These are phyloP conservation scores for Leccinum longicurvipes DNA, from an alignment of 768 basidiomycete species.

Conservation along the genomic window DNA sequence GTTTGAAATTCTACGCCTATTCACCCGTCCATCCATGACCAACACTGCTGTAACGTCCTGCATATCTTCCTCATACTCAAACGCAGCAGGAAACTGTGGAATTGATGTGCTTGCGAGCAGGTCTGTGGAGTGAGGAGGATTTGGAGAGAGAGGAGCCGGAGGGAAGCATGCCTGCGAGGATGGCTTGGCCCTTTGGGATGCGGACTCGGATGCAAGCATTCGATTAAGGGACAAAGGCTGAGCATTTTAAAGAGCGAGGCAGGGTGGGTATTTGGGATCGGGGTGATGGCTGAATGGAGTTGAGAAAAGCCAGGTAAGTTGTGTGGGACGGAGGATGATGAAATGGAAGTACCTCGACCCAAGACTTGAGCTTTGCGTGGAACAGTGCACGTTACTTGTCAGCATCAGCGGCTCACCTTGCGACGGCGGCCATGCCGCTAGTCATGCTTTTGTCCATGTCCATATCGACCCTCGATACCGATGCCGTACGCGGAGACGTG, in stretches of 20 bases:
- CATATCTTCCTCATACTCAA: no score
- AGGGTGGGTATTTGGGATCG: constrained; percentile 65
- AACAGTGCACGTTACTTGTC: constrained; percentile 61
- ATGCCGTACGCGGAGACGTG: constrained; percentile 80
- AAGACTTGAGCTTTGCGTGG: constrained; percentile 55
- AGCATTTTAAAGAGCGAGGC: constrained; percentile 40
- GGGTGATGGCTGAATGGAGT: constrained; percentile 44
- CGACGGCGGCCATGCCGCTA: constrained; percentile 83
- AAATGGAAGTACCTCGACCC: constrained; percentile 50
- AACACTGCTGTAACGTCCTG: no score
- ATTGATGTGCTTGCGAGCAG: constrained; percentile 44
- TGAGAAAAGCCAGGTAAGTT: constrained; percentile 28
- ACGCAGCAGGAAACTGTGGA: constrained; percentile 22
- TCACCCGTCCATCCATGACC: no score
- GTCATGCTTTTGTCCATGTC: constrained; percentile 78
- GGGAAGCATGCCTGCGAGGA: constrained; percentile 31
- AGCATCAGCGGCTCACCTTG: constrained; percentile 75
- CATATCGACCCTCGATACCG: constrained; percentile 84
- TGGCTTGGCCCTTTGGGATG: constrained; percentile 59
- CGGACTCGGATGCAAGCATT: constrained; percentile 65
- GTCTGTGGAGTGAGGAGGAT: constrained; percentile 38
- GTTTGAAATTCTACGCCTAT: no score
- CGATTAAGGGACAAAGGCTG: constrained; percentile 70
- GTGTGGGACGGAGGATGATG: background rate
- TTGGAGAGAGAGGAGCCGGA: constrained; percentile 38